A percentile compares a stretch with the other conserved stretches of the same genome.
These are phyloP conservation scores for Alectoria sarmentosa DNA, from an alignment of 495 filamentous ascomycete species.

Conservation along the genomic window DNA sequence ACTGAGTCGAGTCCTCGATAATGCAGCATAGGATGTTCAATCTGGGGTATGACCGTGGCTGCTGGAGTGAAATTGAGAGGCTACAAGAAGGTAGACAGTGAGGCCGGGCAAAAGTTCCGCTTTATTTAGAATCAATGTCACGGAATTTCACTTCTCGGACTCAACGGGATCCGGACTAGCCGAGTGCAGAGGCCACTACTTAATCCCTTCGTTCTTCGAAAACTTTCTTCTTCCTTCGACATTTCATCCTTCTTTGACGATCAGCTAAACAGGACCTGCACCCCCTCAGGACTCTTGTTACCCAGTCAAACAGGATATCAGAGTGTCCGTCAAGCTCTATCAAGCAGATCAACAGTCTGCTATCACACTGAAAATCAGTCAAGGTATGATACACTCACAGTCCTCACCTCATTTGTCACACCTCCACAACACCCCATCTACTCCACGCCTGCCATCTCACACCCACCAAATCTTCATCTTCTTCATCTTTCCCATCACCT, in stretches of 20 bases:
- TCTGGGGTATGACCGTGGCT: background rate
- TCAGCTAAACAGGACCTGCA: constrained; percentile 7
- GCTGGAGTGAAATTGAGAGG: background rate
- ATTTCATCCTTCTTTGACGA: constrained; percentile 1
- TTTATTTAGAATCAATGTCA: background rate
- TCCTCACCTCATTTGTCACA: background rate
- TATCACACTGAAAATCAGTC: background rate
- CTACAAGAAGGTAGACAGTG: too few species aligned
- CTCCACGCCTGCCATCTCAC: background rate
- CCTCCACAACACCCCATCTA: background rate
- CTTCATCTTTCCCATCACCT: background rate
- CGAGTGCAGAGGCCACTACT: background rate
- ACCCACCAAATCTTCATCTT: background rate
- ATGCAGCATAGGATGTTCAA: background rate
- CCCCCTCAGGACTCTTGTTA: background rate
- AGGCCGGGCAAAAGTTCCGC: background rate
- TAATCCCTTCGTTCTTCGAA: background rate
- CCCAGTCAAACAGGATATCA: background rate
- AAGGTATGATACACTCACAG: background rate
- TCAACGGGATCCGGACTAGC: background rate
- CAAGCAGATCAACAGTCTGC: background rate
- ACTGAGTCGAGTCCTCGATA: background rate
- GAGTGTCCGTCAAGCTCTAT: background rate
- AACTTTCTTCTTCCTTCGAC: background rate
- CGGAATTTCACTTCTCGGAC: background rate